Percentiles rank a stretch among this genome's conserved stretches.
Conservation (phyloP, 495 filamentous ascomycete species). For the Penicillium ucsense region DNA sequence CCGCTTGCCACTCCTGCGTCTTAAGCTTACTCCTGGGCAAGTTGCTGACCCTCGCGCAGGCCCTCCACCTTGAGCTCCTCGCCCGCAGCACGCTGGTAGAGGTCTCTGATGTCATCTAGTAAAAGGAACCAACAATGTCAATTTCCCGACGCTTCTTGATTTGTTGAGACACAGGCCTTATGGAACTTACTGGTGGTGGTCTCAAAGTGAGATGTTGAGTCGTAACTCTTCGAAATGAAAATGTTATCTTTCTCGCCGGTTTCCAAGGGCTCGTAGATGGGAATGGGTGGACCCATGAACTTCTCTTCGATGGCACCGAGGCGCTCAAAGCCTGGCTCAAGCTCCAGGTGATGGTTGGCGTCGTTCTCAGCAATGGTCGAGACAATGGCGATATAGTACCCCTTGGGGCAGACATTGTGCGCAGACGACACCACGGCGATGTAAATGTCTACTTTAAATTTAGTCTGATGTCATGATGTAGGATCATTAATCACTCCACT, state of each 20-base stretch:
- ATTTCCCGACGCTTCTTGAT: no score
- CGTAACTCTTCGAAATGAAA: conserved; percentile 98
- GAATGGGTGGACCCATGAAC: conserved; percentile 88
- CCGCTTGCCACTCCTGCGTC: not conserved
- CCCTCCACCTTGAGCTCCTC: conserved; percentile 70
- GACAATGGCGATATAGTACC: conserved; percentile 97
- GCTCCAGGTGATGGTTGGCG: conserved; percentile 90
- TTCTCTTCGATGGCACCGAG: conserved; percentile 93
- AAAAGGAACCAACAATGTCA: not conserved
- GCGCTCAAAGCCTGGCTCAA: conserved; percentile 86
- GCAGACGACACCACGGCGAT: conserved; percentile 91
- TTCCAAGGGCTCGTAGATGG: conserved; percentile 85
- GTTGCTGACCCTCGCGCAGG: conserved; percentile 41
- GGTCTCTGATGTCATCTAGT: conserved; percentile 81
- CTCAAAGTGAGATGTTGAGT: conserved; percentile 96
- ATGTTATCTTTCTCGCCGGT: conserved; percentile 82
- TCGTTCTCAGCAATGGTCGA: conserved; percentile 90
- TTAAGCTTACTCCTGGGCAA: conserved; percentile 38
- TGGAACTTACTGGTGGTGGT: conserved; percentile 56
- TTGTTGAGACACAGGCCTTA: not conserved
- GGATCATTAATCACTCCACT: conserved; percentile 8
- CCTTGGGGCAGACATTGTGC: conserved; percentile 97
- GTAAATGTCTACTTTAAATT: conserved; percentile 68
- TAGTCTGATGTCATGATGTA: conserved; percentile 13
- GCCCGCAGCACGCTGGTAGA: conserved; percentile 79